Evolutionary conservation across 768 basidiomycete species (phyloP).

Genomic region (Panaeolus papilionaceus): DNA sequence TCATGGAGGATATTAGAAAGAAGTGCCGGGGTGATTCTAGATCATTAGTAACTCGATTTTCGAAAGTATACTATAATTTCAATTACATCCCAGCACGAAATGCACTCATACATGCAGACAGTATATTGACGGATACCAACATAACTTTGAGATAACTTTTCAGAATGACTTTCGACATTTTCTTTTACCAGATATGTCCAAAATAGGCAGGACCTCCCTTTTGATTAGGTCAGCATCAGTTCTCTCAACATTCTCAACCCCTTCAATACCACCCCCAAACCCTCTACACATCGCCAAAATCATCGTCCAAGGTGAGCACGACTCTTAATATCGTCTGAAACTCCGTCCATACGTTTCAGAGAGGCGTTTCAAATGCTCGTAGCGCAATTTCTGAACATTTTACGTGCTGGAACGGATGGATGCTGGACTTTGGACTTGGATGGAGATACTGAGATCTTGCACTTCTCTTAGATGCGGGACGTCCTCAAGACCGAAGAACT

Average conservation of each 20-base stretch:
- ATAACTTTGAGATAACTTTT: no score
- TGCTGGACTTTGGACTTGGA: slow-evolving; percentile 43
- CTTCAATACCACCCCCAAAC: slow-evolving; percentile 31
- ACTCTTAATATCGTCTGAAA: slow-evolving; percentile 22
- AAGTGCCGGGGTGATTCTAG: no score
- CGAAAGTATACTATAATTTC: no score
- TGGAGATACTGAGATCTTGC: slow-evolving; percentile 32
- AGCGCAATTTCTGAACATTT: slow-evolving; percentile 31
- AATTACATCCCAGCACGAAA: no score
- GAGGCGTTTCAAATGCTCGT: slow-evolving; percentile 23
- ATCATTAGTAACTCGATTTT: no score
- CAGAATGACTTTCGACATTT: not conserved
- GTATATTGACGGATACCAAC: no score
- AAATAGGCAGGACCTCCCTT: not conserved
- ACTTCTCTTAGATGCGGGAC: slow-evolving; percentile 81
- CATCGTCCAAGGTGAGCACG: slow-evolving; percentile 49
- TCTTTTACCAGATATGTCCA: not conserved
- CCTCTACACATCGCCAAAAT: slow-evolving; percentile 42
- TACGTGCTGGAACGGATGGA: slow-evolving; percentile 41
- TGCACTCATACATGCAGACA: no score
- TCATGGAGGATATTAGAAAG: no score
- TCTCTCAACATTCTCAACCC: slow-evolving; percentile 28
- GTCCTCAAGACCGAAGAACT: slow-evolving; percentile 94
- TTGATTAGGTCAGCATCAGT: slow-evolving; percentile 43
- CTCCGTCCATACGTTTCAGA: slow-evolving; percentile 25